A percentile compares a stretch with the other conserved stretches of the same genome.
phyloP scores from a whole-genome alignment of 2,329 filamentous ascomycete species.

The Botryosphaeria agaves region DNA sequence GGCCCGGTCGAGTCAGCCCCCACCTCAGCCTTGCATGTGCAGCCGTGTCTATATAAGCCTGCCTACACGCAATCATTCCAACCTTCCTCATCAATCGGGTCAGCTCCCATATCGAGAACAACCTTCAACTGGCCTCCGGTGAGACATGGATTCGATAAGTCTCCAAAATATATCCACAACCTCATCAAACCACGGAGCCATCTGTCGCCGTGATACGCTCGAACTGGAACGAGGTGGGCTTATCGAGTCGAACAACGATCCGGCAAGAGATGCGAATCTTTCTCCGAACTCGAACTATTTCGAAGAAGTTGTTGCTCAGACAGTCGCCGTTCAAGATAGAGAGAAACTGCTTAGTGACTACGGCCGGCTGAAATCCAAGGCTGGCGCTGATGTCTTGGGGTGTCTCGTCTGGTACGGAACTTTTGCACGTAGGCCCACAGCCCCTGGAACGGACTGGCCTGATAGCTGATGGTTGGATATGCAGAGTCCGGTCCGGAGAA shows the following conservation, averaged over 20 bases:
- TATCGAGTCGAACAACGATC: neutral
- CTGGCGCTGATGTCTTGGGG: neutral
- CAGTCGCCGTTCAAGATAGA: neutral
- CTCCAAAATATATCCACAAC: neutral
- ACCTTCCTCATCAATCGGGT: neutral
- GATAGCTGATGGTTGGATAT: neutral
- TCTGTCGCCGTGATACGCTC: neutral
- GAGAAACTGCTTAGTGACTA: neutral
- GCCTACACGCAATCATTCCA: no score
- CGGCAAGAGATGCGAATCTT: neutral
- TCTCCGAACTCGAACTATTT: neutral
- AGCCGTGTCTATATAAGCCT: no score
- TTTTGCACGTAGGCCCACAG: neutral
- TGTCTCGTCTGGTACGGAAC: neutral
- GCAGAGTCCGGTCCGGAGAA: neutral
- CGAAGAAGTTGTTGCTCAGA: neutral
- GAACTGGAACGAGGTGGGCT: neutral
- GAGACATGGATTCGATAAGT: neutral
- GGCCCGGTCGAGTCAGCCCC: no score
- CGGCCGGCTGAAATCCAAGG: neutral
- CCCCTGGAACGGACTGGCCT: neutral
- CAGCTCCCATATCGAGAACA: neutral
- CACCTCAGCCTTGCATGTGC: no score
- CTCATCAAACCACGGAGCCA: neutral
- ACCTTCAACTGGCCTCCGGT: neutral